These are phyloP conservation scores for Metschnikowia kofuensis DNA, from an alignment of 805 yeast species.

Conservation along the genomic window DNA sequence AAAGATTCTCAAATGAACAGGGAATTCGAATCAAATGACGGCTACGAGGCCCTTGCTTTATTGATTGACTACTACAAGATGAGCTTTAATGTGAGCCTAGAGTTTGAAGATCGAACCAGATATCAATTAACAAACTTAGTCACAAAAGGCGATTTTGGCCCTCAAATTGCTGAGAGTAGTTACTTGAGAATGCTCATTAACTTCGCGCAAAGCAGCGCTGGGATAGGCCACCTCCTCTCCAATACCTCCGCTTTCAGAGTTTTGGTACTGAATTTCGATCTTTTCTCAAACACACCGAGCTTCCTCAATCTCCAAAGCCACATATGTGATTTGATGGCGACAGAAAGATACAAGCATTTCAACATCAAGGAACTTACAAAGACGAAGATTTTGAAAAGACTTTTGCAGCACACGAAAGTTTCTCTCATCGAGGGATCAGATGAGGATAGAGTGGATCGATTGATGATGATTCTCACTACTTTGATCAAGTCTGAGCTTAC, in stretches of 20 bases:
- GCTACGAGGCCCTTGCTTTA: constrained; percentile 57
- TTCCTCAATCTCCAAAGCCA: constrained; percentile 56
- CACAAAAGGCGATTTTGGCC: not conserved
- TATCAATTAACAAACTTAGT: not conserved
- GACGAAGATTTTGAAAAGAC: constrained; percentile 46
- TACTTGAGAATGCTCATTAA: constrained; percentile 1
- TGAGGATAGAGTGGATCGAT: constrained; percentile 12
- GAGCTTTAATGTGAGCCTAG: constrained; percentile 14
- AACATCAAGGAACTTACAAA: constrained; percentile 53
- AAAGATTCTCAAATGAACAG: constrained; percentile 49
- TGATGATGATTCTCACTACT: constrained; percentile 21
- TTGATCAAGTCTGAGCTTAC: constrained; percentile 42
- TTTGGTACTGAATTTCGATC: constrained; percentile 52
- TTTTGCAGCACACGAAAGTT: constrained; percentile 50
- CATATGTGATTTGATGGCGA: constrained; percentile 51
- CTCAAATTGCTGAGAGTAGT: not conserved
- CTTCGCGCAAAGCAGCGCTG: not conserved
- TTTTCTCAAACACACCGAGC: constrained; percentile 56
- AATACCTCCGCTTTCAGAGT: constrained; percentile 56
- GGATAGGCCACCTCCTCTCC: constrained; percentile 32
- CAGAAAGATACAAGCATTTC: constrained; percentile 48
- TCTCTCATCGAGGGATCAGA: constrained; percentile 12
- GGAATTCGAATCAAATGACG: constrained; percentile 59
- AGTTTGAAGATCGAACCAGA: not conserved
- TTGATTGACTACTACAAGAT: constrained; percentile 47